These are phyloP conservation scores for Oryza coarctata DNA, from an alignment of 176 grass and related monocot species.

Conservation along the genomic window DNA sequence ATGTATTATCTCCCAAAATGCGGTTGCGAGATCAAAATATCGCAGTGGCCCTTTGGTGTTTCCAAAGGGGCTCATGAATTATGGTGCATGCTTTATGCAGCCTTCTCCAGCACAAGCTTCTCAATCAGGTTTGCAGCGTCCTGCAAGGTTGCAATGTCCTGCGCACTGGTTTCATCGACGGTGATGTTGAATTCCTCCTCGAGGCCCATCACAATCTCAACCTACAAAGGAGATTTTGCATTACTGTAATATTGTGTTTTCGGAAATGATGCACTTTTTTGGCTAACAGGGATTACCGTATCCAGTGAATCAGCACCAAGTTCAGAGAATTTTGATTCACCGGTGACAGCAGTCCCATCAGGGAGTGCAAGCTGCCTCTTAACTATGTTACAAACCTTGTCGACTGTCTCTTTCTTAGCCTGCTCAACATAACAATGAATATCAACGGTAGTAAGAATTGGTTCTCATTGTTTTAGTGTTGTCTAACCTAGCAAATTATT, in stretches of 20 bases:
- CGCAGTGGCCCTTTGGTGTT: not conserved
- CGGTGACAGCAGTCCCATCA: constrained; percentile 28
- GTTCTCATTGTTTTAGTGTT: not conserved
- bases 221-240: constrained; percentile 23
- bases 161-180: constrained; percentile 52
- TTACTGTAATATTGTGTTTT: not conserved
- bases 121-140: constrained; percentile 61
- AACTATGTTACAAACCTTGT: constrained; percentile 69
- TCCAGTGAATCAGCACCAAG: constrained; percentile 78
- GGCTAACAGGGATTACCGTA: constrained; percentile 34
- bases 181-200: constrained; percentile 59
- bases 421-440: constrained; percentile 30
- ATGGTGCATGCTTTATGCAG: not conserved
- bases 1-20: not conserved
- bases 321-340: constrained; percentile 59
- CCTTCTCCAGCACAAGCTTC: constrained; percentile 49
- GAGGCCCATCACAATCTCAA: constrained; percentile 66
- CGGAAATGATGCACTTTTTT: not conserved
- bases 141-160: constrained; percentile 56
- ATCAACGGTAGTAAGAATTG: not conserved
- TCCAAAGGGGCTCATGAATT: not conserved
- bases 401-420: constrained; percentile 67
- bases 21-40: constrained; percentile 6
- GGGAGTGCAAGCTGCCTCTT: constrained; percentile 62
- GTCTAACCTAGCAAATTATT: not conserved